phyloP scores from a whole-genome alignment of 768 basidiomycete genomes.

The Tulasnella sp. region DNA sequence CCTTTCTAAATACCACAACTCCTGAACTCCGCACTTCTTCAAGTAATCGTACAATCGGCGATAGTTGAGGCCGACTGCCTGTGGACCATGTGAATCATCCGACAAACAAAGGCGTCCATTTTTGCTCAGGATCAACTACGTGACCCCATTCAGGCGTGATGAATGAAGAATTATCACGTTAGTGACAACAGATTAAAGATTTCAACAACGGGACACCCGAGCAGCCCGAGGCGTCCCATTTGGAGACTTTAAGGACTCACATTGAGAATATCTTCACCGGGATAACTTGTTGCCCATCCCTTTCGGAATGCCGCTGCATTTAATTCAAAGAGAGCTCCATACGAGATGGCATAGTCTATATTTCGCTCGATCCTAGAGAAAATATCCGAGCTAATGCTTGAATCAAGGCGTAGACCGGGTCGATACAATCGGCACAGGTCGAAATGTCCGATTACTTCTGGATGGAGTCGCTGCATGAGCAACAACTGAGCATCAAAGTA shows the following conservation, averaged over 20 bases:
- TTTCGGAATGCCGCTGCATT: constrained; percentile 91
- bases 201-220: no score
- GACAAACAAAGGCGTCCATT: constrained; percentile 75
- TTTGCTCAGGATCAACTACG: constrained; percentile 52
- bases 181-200: no score
- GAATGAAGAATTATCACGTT: no score
- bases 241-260: constrained; percentile 33
- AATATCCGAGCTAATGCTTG: constrained; percentile 40
- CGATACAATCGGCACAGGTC: constrained; percentile 83
- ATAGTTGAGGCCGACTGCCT: constrained; percentile 82
- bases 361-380: constrained; percentile 63
- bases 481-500: constrained; percentile 83
- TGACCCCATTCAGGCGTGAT: not conserved
- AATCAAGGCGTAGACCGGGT: constrained; percentile 41
- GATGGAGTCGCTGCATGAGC: constrained; percentile 55
- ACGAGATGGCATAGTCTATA: constrained; percentile 51
- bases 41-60: constrained; percentile 51
- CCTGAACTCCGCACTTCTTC: constrained; percentile 40
- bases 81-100: constrained; percentile 91
- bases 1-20: constrained; percentile 27
- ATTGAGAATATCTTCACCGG: constrained; percentile 60
- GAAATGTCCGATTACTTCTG: constrained; percentile 86
- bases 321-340: constrained; percentile 87
- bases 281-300: constrained; percentile 76
- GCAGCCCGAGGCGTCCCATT: no score